Conservation (phyloP, 345 rosid species). For the Lumnitzera littorea region DNA sequence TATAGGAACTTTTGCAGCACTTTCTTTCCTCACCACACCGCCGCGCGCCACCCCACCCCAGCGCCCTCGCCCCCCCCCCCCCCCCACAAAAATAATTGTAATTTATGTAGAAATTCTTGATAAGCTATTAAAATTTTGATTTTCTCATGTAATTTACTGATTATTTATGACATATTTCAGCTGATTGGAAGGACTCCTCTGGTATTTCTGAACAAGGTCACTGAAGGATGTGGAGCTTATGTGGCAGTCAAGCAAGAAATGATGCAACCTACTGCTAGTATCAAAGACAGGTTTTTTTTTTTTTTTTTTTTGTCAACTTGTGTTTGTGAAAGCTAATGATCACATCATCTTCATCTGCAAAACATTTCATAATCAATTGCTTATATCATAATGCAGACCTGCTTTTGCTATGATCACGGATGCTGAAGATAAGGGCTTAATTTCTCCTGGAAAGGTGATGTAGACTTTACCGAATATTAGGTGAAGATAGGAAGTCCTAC, state of each 20-base stretch:
- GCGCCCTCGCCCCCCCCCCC: no score
- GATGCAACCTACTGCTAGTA: slow-evolving; percentile 86
- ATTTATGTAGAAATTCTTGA: no score
- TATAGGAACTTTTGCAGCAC: no score
- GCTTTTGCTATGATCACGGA: slow-evolving; percentile 76
- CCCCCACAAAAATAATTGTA: no score
- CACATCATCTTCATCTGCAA: not conserved
- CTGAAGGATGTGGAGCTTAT: slow-evolving; percentile 88
- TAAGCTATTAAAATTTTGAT: not conserved
- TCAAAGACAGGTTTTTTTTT: slow-evolving; percentile 71
- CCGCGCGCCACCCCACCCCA: no score
- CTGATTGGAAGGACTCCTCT: slow-evolving; percentile 78
- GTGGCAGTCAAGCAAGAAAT: slow-evolving; percentile 89
- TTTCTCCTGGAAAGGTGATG: slow-evolving; percentile 69
- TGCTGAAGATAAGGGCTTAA: slow-evolving; percentile 75
- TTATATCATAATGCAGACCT: slow-evolving; percentile 39
- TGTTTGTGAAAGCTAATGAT: not conserved
- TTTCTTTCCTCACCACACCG: no score
- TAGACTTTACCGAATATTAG: not conserved
- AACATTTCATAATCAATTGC: not conserved
- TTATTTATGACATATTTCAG: slow-evolving; percentile 22
- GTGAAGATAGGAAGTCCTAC: no score
- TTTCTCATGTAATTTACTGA: not conserved
- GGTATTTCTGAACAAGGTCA: slow-evolving; percentile 74
- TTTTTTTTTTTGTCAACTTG: not conserved